Percentiles rank a stretch among this genome's conserved stretches.
These are phyloP conservation scores for Trichosanthes cucumerina DNA, from an alignment of 306 rosid genomes.

Conservation along the genomic window DNA sequence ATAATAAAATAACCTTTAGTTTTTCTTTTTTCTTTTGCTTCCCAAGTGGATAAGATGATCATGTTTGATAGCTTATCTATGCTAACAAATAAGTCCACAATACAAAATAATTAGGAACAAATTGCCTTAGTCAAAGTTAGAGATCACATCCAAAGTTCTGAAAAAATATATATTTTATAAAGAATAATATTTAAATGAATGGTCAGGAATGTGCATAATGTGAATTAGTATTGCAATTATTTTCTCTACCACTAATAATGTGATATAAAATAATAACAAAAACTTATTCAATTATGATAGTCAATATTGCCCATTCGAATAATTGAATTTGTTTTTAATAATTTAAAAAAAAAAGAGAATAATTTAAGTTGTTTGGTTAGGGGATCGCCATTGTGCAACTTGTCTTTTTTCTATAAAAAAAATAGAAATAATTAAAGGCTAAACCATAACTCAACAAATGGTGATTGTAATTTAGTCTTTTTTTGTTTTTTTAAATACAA, in stretches of 20 bases:
- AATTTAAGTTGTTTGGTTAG: too few relatives aligned
- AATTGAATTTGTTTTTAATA: too few relatives aligned
- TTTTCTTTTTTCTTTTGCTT: too few relatives aligned
- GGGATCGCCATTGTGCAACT: too few relatives aligned
- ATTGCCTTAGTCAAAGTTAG: not conserved
- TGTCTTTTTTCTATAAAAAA: too few relatives aligned
- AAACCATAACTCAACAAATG: too few relatives aligned
- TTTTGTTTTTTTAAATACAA: too few relatives aligned
- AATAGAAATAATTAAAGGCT: too few relatives aligned
- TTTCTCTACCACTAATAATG: not conserved
- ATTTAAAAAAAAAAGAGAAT: too few relatives aligned
- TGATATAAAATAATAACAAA: not conserved
- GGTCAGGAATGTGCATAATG: not conserved
- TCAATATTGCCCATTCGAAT: not conserved
- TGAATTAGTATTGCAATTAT: not conserved
- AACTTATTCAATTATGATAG: not conserved
- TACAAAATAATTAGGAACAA: not conserved
- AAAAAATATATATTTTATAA: too few relatives aligned
- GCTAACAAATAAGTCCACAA: not conserved
- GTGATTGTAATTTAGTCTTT: too few relatives aligned
- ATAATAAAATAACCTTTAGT: not conserved
- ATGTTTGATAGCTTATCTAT: not conserved
- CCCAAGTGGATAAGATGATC: not conserved
- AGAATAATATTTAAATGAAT: not conserved
- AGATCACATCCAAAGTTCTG: too few relatives aligned